Conservation (phyloP, 768 basidiomycete species). For the Gelatoporia subvermispora region DNA sequence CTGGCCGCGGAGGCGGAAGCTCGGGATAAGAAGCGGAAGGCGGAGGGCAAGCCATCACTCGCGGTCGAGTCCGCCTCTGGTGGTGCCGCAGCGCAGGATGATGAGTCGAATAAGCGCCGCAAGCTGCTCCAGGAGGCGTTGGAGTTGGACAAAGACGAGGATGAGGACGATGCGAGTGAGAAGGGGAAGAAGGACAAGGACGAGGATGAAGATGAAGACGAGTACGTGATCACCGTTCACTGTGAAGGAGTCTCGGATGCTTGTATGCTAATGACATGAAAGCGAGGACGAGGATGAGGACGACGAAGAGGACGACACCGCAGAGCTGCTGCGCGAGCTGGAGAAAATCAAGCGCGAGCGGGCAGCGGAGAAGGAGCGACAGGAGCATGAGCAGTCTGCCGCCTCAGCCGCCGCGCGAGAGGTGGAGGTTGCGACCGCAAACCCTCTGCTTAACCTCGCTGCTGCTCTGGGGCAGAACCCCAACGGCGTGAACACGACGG, state of each 20-base stretch:
- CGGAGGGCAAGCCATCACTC: constrained; percentile 55
- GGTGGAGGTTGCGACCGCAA: constrained; percentile 78
- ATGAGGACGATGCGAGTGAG: constrained; percentile 49
- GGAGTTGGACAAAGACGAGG: constrained; percentile 88
- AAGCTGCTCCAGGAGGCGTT: constrained; percentile 84
- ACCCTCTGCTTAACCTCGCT: constrained; percentile 87
- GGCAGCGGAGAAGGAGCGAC: constrained; percentile 84
- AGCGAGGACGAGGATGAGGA: constrained; percentile 40
- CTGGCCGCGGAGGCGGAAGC: constrained; percentile 84
- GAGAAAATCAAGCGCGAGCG: constrained; percentile 97
- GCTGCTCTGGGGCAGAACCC: constrained; percentile 81
- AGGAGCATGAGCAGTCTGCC: constrained; percentile 72
- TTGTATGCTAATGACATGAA: not conserved
- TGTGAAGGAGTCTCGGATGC: not conserved
- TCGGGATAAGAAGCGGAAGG: constrained; percentile 86
- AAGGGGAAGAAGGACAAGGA: constrained; percentile 22
- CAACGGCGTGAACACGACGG: constrained; percentile 63
- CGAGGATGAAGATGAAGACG: constrained; percentile 42
- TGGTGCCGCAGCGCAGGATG: constrained; percentile 49
- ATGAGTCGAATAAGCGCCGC: constrained; percentile 71
- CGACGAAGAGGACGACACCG: constrained; percentile 84
- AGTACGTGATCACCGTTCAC: constrained; percentile 28
- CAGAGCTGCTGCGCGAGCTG: constrained; percentile 91
- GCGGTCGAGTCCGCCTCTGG: constrained; percentile 32
- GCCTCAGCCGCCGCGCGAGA: constrained; percentile 60